Conservation (phyloP, 73 alveolate species). For the Paramecium bursaria region DNA sequence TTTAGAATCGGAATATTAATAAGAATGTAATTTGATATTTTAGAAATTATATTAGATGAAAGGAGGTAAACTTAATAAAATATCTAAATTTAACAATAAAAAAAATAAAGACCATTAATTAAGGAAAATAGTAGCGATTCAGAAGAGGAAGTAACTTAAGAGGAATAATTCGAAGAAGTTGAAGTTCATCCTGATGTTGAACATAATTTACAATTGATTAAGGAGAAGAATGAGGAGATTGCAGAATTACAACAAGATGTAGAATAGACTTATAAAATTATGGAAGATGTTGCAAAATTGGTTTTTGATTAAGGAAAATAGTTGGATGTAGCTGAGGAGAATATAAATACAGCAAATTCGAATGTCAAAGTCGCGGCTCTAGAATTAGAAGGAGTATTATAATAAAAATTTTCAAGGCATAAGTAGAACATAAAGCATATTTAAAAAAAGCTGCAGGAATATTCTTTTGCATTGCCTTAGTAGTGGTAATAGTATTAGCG, state of each 20-base stretch:
- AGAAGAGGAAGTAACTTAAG: constrained; percentile 4
- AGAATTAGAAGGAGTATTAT: constrained; percentile 50
- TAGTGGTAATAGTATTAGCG: no score
- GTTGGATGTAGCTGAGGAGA: constrained; percentile 44
- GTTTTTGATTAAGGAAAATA: constrained; percentile 48
- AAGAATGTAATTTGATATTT: neutral
- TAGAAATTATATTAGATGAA: neutral
- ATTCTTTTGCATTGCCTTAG: neutral
- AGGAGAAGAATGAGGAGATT: constrained; percentile 47
- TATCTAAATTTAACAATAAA: neutral
- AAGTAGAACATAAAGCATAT: constrained; percentile 45
- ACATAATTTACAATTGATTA: constrained; percentile 20
- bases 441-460: constrained; percentile 49
- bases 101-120: neutral
- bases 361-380: constrained; percentile 44
- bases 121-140: constrained; percentile 28
- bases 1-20: neutral
- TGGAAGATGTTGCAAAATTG: constrained; percentile 25
- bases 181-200: constrained; percentile 56
- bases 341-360: constrained; percentile 9
- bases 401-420: neutral
- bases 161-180: constrained; percentile 23
- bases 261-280: neutral
- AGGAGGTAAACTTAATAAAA: neutral
- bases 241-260: constrained; percentile 47